These are phyloP conservation scores for Cronartium ribicola DNA, from an alignment of 1,284 basidiomycete species.

Conservation along the genomic window DNA sequence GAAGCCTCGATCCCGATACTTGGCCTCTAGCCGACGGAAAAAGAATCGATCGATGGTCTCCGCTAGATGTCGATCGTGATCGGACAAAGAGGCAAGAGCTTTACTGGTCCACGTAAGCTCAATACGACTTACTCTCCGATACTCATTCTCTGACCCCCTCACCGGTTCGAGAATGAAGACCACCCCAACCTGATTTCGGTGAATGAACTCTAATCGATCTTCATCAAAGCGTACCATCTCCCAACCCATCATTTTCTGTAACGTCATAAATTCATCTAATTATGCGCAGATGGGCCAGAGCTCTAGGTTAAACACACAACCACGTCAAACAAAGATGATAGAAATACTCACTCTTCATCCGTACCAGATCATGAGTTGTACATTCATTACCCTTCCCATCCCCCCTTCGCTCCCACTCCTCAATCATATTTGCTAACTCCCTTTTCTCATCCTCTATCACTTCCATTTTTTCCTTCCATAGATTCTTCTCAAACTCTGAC, in stretches of 20 bases:
- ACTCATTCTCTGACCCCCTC: background rate
- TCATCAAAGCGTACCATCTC: slow-evolving; percentile 30
- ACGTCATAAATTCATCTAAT: slow-evolving; percentile 28
- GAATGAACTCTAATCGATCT: slow-evolving; percentile 20
- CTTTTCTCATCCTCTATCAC: slow-evolving; percentile 29
- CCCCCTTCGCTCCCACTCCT: slow-evolving; percentile 17
- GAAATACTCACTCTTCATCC: slow-evolving; percentile 26
- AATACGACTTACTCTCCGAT: slow-evolving; percentile 17
- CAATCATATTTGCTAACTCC: slow-evolving; percentile 17
- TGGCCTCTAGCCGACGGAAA: slow-evolving; percentile 17
- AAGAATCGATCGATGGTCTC: slow-evolving; percentile 22
- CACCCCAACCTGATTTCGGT: slow-evolving; percentile 4
- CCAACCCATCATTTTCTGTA: slow-evolving; percentile 38
- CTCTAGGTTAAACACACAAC: background rate
- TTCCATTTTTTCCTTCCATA: slow-evolving; percentile 27
- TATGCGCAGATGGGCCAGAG: background rate
- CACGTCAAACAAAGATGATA: background rate
- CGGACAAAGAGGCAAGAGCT: background rate
- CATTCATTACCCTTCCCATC: slow-evolving; percentile 26
- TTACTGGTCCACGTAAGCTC: slow-evolving; percentile 15
- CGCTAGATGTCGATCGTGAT: background rate
- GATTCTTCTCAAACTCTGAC: slow-evolving; percentile 34
- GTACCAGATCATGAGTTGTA: slow-evolving; percentile 28
- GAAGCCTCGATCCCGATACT: slow-evolving; percentile 6
- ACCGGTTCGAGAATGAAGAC: slow-evolving; percentile 16